Evolutionary conservation across 23 red algal genomes (phyloP).

Genomic region (Chondrus crispus): DNA sequence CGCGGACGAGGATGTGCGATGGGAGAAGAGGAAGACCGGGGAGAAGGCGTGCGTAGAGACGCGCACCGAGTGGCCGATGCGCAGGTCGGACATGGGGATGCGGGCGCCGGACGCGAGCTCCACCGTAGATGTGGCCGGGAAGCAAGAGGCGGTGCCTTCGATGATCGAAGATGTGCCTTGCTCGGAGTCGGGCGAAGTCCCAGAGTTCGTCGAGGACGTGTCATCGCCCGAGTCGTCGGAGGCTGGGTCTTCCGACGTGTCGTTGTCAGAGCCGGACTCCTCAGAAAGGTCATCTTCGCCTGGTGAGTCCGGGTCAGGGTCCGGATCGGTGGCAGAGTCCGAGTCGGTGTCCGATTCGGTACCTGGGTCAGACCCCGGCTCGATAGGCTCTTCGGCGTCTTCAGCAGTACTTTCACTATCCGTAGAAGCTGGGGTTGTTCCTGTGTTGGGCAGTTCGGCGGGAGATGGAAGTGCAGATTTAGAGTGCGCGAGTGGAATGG

Average conservation of each 20-base stretch:
- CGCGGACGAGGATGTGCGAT: slow-evolving; percentile 9
- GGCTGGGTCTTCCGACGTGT: too few species aligned
- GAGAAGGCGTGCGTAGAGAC: slow-evolving; percentile 29
- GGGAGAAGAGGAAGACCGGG: slow-evolving; percentile 60
- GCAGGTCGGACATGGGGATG: slow-evolving; percentile 43
- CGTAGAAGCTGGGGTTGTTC: too few species aligned
- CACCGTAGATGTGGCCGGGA: slow-evolving; percentile 54
- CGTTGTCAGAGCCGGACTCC: too few species aligned
- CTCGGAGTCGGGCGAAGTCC: too few species aligned
- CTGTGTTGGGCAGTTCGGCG: neutral
- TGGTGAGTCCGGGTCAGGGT: too few species aligned
- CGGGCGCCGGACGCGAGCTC: slow-evolving; percentile 34
- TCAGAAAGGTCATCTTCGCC: too few species aligned
- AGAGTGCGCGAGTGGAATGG: neutral
- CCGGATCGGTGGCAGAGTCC: neutral
- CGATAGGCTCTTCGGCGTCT: neutral
- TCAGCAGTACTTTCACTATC: neutral
- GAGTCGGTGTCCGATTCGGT: neutral
- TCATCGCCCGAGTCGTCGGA: too few species aligned
- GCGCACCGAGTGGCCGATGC: slow-evolving; percentile 62
- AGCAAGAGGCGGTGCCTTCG: too few species aligned
- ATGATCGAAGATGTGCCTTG: too few species aligned
- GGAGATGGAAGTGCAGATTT: neutral
- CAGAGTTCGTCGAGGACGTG: too few species aligned
- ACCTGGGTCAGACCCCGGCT: neutral